These are phyloP conservation scores for Globisporangium rhizosaccharum DNA, from an alignment of 352 stramenopile genomes.

Conservation along the genomic window DNA sequence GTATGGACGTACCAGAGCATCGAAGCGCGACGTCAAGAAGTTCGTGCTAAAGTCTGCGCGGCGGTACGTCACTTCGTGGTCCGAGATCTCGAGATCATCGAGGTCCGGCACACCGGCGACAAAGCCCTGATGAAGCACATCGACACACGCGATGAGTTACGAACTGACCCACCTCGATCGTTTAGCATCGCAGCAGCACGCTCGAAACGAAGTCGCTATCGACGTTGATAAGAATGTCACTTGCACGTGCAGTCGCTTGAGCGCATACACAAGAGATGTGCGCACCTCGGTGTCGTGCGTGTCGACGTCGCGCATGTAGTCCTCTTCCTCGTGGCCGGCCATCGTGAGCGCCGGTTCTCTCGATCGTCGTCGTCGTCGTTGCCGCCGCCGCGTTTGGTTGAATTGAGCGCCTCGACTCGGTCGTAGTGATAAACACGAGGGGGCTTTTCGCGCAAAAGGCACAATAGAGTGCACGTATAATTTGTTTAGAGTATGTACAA, in stretches of 20 bases:
- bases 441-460: too few species aligned
- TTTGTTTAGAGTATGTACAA: too few species aligned
- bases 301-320: constrained; percentile 56
- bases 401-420: too few species aligned
- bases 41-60: constrained; percentile 42
- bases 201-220: not conserved
- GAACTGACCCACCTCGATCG: constrained; percentile 1
- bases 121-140: constrained; percentile 18
- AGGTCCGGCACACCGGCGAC: constrained; percentile 17
- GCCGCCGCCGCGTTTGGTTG: not conserved
- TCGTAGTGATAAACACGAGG: too few species aligned
- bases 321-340: constrained; percentile 54
- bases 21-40: constrained; percentile 55
- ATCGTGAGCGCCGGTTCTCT: constrained; percentile 23
- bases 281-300: constrained; percentile 48
- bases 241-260: not conserved
- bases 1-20: constrained; percentile 36
- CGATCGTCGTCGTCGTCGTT: not conserved
- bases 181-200: too few species aligned
- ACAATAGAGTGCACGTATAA: too few species aligned
- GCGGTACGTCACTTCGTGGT: constrained; percentile 62
- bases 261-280: not conserved
- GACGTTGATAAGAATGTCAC: not conserved
- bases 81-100: constrained; percentile 25
- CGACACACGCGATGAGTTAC: constrained; percentile 14